These are phyloP conservation scores for Apostasia ramifera DNA, from an alignment of 106 monocot genomes.

Conservation along the genomic window DNA sequence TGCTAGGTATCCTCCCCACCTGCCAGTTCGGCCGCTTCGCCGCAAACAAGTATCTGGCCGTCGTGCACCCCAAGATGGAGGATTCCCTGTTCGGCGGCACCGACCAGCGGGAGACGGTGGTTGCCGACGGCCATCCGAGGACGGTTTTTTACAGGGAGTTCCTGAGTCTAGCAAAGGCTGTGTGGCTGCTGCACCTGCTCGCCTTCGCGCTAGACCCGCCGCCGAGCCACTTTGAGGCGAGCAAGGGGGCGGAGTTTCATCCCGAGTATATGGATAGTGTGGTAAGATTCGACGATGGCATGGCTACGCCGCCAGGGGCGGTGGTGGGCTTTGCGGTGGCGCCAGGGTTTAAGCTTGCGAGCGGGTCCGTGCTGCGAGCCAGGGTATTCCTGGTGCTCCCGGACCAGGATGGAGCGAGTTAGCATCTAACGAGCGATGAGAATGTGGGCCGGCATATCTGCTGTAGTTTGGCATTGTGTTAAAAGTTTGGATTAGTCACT, in stretches of 20 bases:
- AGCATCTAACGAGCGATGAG: no score
- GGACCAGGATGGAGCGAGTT: no score
- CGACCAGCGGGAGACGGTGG: constrained; percentile 47
- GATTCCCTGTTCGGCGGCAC: constrained; percentile 50
- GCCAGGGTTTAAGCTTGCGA: constrained; percentile 72
- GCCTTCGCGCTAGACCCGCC: constrained; percentile 79
- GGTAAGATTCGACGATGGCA: constrained; percentile 27
- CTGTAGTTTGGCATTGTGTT: no score
- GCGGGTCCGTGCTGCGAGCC: constrained; percentile 56
- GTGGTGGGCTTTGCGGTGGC: constrained; percentile 68
- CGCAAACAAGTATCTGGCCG: constrained; percentile 55
- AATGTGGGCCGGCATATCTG: no score
- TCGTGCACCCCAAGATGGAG: constrained; percentile 66
- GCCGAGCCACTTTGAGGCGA: constrained; percentile 77
- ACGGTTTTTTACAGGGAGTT: constrained; percentile 81
- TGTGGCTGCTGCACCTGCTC: constrained; percentile 89
- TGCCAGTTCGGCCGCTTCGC: constrained; percentile 85
- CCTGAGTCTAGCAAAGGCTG: constrained; percentile 69
- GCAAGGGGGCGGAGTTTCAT: constrained; percentile 59
- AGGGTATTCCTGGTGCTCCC: constrained; percentile 52
- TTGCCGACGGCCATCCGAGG: constrained; percentile 52
- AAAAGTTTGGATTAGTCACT: no score
- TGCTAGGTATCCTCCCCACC: constrained; percentile 72
- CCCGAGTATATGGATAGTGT: constrained; percentile 86
- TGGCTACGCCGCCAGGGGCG: constrained; percentile 19